phyloP scores from a whole-genome alignment of 2,329 filamentous ascomycete genomes.

The Cyphellophora attinorum region DNA sequence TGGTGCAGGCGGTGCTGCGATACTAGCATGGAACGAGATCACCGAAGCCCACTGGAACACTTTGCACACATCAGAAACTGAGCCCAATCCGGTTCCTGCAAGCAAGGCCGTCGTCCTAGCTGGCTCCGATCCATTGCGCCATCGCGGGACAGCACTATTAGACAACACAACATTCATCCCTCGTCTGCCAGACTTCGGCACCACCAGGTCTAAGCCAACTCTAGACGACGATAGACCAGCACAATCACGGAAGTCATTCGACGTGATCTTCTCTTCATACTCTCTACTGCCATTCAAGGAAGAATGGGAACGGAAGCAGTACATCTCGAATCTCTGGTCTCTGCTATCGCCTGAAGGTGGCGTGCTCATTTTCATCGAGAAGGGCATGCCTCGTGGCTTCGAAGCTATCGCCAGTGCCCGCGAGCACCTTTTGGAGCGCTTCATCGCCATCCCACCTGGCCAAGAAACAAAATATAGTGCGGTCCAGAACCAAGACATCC shows the following conservation, averaged over 20 bases:
- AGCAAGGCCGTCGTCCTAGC: slow-evolving; percentile 75
- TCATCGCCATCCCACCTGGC: slow-evolving; percentile 47
- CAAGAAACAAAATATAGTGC: slow-evolving; percentile 21
- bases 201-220: slow-evolving; percentile 47
- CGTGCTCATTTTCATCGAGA: slow-evolving; percentile 78
- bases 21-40: slow-evolving; percentile 59
- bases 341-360: slow-evolving; percentile 76
- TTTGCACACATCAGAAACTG: slow-evolving; percentile 36
- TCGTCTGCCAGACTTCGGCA: slow-evolving; percentile 76
- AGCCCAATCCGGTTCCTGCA: slow-evolving; percentile 38
- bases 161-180: slow-evolving; percentile 88
- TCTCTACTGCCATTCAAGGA: slow-evolving; percentile 67
- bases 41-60: slow-evolving; percentile 71
- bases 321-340: slow-evolving; percentile 83
- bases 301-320: slow-evolving; percentile 64
- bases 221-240: slow-evolving; percentile 46
- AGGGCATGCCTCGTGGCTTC: slow-evolving; percentile 83
- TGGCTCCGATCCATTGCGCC: slow-evolving; percentile 63
- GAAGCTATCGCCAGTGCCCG: slow-evolving; percentile 82
- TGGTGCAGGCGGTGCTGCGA: slow-evolving; percentile 51
- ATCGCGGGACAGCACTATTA: slow-evolving; percentile 66
- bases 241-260: slow-evolving; percentile 65
- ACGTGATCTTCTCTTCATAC: slow-evolving; percentile 84
- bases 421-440: slow-evolving; percentile 64
- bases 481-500: slow-evolving; percentile 17